Conservation (phyloP, 495 filamentous ascomycete genomes). For the Penicillium longicatenatum region DNA sequence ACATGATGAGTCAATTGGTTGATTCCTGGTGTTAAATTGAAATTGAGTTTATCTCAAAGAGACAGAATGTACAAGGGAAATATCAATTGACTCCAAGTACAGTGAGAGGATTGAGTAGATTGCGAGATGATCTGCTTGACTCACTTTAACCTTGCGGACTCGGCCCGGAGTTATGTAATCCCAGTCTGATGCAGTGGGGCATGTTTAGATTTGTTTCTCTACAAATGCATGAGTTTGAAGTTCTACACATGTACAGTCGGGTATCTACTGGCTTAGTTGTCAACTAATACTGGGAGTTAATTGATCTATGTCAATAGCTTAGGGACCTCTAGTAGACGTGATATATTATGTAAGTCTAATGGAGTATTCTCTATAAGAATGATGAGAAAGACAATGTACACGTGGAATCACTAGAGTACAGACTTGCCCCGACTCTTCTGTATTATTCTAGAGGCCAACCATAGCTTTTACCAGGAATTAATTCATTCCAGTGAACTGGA, state of each 20-base stretch:
- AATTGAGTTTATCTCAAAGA: neutral
- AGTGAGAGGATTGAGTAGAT: constrained; percentile 3
- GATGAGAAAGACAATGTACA: too few species aligned
- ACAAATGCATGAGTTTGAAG: too few species aligned
- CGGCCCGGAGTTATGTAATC: constrained; percentile 2
- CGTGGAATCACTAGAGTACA: too few species aligned
- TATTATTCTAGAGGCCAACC: too few species aligned
- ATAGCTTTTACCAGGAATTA: neutral
- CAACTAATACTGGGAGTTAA: too few species aligned
- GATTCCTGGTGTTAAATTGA: neutral
- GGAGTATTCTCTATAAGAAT: too few species aligned
- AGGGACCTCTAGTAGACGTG: too few species aligned
- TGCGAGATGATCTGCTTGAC: constrained; percentile 5
- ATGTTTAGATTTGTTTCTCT: neutral
- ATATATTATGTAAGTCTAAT: too few species aligned
- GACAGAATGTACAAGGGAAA: neutral
- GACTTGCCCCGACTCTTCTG: too few species aligned
- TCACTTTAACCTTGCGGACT: neutral
- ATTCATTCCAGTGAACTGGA: neutral
- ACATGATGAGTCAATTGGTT: constrained; percentile 33
- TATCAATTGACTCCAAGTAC: neutral
- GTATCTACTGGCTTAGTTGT: too few species aligned
- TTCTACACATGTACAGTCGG: neutral
- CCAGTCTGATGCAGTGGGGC: neutral
- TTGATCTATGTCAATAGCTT: too few species aligned